These are phyloP conservation scores for Candida bentonensis DNA, from an alignment of 805 yeast species.

Conservation along the genomic window DNA sequence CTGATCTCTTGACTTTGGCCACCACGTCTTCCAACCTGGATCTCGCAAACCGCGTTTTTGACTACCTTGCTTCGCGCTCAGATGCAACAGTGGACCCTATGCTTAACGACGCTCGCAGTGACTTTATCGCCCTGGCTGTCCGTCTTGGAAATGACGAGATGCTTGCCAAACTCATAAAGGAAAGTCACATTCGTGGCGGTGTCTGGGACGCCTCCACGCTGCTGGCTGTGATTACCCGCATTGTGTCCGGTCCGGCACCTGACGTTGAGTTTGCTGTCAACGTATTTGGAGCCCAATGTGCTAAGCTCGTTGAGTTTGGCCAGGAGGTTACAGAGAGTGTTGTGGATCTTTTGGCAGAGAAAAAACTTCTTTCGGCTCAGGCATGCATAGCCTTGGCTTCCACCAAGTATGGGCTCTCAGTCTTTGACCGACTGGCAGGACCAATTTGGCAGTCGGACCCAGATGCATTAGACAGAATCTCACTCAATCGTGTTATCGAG, in stretches of 20 bases:
- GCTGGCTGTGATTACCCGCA: slow-evolving; percentile 8
- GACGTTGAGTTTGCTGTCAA: slow-evolving; percentile 17
- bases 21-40: slow-evolving; percentile 10
- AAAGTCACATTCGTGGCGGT: slow-evolving; percentile 15
- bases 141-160: slow-evolving; percentile 7
- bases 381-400: background rate
- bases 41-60: slow-evolving; percentile 18
- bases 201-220: slow-evolving; percentile 20
- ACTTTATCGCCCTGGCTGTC: slow-evolving; percentile 12
- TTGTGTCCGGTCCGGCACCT: background rate
- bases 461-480: background rate
- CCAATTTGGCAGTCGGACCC: background rate
- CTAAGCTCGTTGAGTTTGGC: slow-evolving; percentile 7
- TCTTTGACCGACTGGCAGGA: background rate
- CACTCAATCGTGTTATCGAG: background rate
- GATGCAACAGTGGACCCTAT: slow-evolving; percentile 2
- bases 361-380: background rate
- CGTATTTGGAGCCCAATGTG: slow-evolving; percentile 16
- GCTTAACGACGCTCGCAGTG: slow-evolving; percentile 14
- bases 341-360: background rate
- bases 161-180: slow-evolving; percentile 18
- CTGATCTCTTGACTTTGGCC: slow-evolving; percentile 11
- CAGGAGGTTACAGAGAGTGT: slow-evolving; percentile 10
- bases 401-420: slow-evolving; percentile 1
- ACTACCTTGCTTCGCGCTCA: slow-evolving; percentile 11